These are phyloP conservation scores for Conticribra guillardii DNA, from an alignment of 108 stramenopile genomes.

Conservation along the genomic window DNA sequence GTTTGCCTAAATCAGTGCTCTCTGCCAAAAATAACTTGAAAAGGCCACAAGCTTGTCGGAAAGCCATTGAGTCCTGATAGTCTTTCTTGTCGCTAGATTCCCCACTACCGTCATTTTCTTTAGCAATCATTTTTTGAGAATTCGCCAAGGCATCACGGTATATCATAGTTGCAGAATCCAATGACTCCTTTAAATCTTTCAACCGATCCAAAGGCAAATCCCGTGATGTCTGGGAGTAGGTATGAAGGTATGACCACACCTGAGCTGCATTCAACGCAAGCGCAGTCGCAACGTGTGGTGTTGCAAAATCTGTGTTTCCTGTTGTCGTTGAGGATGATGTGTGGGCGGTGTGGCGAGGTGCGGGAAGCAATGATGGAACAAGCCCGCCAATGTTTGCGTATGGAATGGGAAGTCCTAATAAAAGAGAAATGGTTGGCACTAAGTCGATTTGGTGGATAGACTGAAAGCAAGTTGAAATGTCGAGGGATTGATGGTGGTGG, in stretches of 20 bases:
- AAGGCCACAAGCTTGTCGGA: conserved; percentile 66
- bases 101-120: background rate
- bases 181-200: conserved; percentile 55
- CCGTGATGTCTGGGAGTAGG: conserved; percentile 72
- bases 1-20: conserved; percentile 77
- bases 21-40: conserved; percentile 78
- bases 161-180: conserved; percentile 60
- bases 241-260: conserved; percentile 80
- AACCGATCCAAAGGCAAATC: conserved; percentile 59
- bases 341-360: background rate
- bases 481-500: too few relatives aligned
- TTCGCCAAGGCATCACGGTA: conserved; percentile 62
- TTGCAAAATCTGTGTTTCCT: conserved; percentile 5
- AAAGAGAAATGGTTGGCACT: conserved; percentile 91
- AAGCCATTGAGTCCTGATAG: conserved; percentile 59
- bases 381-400: conserved; percentile 92
- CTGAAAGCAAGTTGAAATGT: too few relatives aligned
- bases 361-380: conserved; percentile 79
- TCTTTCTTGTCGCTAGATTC: conserved; percentile 1
- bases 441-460: conserved; percentile 90
- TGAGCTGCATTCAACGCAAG: conserved; percentile 89
- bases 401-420: conserved; percentile 94
- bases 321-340: too few relatives aligned
- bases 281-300: conserved; percentile 58
- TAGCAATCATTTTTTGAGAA: conserved; percentile 4